phyloP scores from a whole-genome alignment of 176 grass and related monocot species.

The Oryza glaberrima region DNA sequence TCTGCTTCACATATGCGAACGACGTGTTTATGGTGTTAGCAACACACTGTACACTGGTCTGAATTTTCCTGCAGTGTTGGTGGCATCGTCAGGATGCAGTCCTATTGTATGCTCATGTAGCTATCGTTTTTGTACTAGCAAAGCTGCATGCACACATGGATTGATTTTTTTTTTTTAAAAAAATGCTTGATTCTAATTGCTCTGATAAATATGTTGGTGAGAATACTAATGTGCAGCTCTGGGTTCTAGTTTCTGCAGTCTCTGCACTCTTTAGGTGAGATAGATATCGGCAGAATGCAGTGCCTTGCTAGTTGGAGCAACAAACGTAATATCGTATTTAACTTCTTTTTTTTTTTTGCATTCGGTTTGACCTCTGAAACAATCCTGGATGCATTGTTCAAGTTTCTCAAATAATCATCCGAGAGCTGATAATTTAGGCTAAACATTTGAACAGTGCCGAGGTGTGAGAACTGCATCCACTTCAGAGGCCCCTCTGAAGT shows the following conservation, averaged over 20 bases:
- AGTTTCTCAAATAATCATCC: not conserved
- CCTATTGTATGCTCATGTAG: not conserved
- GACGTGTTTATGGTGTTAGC: not conserved
- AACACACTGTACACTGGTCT: not conserved
- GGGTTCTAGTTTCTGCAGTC: not conserved
- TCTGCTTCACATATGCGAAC: not conserved
- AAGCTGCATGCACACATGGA: not conserved
- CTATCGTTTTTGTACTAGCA: not conserved
- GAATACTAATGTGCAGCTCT: slow-evolving; percentile 15
- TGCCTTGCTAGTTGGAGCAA: not conserved
- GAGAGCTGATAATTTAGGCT: not conserved
- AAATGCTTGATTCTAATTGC: not conserved
- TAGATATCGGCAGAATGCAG: not conserved
- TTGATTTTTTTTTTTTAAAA: not conserved
- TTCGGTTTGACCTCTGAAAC: not conserved
- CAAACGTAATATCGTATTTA: not conserved
- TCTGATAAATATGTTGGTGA: not conserved
- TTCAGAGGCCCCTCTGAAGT: no score
- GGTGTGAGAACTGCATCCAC: no score
- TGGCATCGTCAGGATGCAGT: not conserved
- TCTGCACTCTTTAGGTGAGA: not conserved
- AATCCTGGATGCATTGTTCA: not conserved
- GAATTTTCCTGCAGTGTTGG: not conserved
- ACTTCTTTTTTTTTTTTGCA: not conserved
- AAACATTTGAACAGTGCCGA: no score